These are phyloP conservation scores for Phyllosticta capitalensis DNA, from an alignment of 2,329 filamentous ascomycete genomes.

Conservation along the genomic window DNA sequence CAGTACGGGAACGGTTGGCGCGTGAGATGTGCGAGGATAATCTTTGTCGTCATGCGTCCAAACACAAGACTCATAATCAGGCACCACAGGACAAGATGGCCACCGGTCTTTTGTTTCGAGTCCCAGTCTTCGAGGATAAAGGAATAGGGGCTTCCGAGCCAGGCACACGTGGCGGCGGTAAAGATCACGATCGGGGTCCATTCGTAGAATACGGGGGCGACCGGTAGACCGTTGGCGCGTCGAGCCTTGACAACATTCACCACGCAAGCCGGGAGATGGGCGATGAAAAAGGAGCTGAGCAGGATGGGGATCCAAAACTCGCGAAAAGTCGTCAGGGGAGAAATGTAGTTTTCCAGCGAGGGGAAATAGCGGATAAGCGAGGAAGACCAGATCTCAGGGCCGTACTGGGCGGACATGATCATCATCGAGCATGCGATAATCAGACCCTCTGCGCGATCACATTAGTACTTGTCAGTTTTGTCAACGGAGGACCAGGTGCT, in stretches of 20 bases:
- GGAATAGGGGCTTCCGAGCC: constrained; percentile 86
- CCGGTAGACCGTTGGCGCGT: constrained; percentile 58
- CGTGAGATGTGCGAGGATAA: constrained; percentile 91
- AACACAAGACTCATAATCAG: constrained; percentile 95
- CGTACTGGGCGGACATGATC: constrained; percentile 77
- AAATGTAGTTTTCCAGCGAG: constrained; percentile 43
- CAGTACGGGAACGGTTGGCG: constrained; percentile 93
- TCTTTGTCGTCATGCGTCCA: constrained; percentile 96
- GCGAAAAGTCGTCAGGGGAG: constrained; percentile 64
- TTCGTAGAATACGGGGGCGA: constrained; percentile 79
- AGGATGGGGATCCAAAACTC: constrained; percentile 73
- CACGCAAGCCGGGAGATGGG: constrained; percentile 81
- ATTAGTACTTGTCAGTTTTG: constrained; percentile 1
- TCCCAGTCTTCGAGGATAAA: constrained; percentile 55
- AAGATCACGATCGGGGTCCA: constrained; percentile 88
- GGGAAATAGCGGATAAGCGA: constrained; percentile 52
- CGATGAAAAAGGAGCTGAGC: constrained; percentile 36
- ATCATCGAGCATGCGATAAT: constrained; percentile 82
- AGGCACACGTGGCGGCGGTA: constrained; percentile 63
- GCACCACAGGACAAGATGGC: constrained; percentile 87
- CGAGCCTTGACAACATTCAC: constrained; percentile 75
- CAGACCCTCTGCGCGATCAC: constrained; percentile 55
- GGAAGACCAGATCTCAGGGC: constrained; percentile 76
- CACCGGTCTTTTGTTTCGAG: constrained; percentile 27
- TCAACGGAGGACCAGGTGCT: not conserved